Conservation (phyloP, 2,329 filamentous ascomycete species). For the Tolypocladium paradoxum region DNA sequence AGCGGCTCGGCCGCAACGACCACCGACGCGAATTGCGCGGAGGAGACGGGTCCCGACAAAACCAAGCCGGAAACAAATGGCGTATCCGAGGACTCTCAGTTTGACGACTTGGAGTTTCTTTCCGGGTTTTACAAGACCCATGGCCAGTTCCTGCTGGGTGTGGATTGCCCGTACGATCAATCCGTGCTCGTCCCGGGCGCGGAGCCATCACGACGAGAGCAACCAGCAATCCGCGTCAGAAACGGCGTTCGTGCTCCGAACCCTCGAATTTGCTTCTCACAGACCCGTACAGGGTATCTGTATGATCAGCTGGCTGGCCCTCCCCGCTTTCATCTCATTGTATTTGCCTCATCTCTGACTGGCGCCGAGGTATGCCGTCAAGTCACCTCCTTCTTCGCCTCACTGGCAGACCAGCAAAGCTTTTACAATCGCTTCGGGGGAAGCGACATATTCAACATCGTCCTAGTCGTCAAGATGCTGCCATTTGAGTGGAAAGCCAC, state of each 20-base stretch:
- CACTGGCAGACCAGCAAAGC: slow-evolving; percentile 6
- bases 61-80: neutral
- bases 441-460: slow-evolving; percentile 14
- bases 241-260: slow-evolving; percentile 20
- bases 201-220: neutral
- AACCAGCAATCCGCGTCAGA: slow-evolving; percentile 7
- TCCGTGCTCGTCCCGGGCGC: slow-evolving; percentile 4
- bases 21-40: neutral
- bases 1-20: too few relatives aligned
- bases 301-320: slow-evolving; percentile 18
- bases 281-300: slow-evolving; percentile 15
- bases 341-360: slow-evolving; percentile 15
- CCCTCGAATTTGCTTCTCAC: slow-evolving; percentile 14
- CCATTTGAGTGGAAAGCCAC: slow-evolving; percentile 9
- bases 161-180: slow-evolving; percentile 13
- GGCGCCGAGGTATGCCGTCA: slow-evolving; percentile 6
- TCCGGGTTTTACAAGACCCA: slow-evolving; percentile 14
- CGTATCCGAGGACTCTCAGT: slow-evolving; percentile 1
- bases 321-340: slow-evolving; percentile 15
- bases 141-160: slow-evolving; percentile 15
- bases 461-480: slow-evolving; percentile 16
- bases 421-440: slow-evolving; percentile 17
- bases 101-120: slow-evolving; percentile 8
- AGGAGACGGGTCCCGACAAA: neutral
- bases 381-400: slow-evolving; percentile 5